Base-by-base conservation (phyloP, 1,139 yeast genomes). In the Taiozyma sp. region DNA sequence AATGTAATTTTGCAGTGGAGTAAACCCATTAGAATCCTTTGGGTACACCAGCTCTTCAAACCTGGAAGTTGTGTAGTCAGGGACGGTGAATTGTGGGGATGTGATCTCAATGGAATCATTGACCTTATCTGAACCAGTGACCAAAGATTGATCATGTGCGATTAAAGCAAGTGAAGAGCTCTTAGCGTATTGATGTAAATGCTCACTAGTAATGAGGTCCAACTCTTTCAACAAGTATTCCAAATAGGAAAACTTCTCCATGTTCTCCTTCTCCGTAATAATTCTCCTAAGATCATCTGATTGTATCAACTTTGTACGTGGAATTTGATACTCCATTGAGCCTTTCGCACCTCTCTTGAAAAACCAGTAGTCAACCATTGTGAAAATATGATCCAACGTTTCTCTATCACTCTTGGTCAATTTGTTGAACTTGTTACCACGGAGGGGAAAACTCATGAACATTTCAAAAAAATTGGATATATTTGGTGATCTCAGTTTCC, bases 1-100 rank as follows among this genome's bases (percentile, higher is more conserved):
- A 22, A 68, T 61, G 48, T 56, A 66, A 26, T 65, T 67, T 1
- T 66, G 60, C 5, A 62, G 53, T 32, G 69, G 63, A 0, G 64
- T 62, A 13, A 63, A 55, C n/a, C 66, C 67, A 42, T 56, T 47
- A 8, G 56, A 46, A 40, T 62, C 62, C 46, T 66, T 64, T n/a
- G 62, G 57, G 24, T 57, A 54, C 0, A 60, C 44, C 47, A 71
- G 65, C 28, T 69, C 64, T 5, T 65, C 62, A 53, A 68, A 71
- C 5, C 63, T 62, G 26, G 64, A 65, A 3, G 71, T 70, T 16
- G 61, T 56, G 45, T 58, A 64, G 11, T 52, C 44, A 16, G 66
- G 65, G 2, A 61, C 47, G 21, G 60, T 47, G 24, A 56, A 43
- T 24, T 48, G 55, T 4, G 47, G 44, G 4, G 67, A 59, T 21